Evolutionary conservation across 2,329 filamentous ascomycete species (phyloP).

Genomic region (Fonsecaea pedrosoi): DNA sequence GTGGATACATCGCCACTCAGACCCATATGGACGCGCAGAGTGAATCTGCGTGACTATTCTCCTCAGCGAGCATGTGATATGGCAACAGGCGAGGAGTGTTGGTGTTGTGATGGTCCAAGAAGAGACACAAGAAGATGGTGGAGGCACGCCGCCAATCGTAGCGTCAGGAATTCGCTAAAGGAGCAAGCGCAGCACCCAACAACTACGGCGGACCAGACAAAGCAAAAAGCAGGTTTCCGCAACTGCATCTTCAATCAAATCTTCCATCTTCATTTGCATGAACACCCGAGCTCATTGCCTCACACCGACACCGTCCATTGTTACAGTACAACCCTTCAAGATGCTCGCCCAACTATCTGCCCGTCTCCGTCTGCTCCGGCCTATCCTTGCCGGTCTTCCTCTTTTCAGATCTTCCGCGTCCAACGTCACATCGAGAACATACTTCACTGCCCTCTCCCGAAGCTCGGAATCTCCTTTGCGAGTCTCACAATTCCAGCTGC

Average conservation of each 20-base stretch:
- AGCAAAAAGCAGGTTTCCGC: neutral
- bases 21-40: neutral
- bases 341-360: slow-evolving; percentile 22
- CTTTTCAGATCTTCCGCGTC: slow-evolving; percentile 3
- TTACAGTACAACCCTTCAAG: neutral
- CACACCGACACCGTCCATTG: neutral
- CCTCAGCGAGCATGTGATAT: too few species aligned
- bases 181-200: neutral
- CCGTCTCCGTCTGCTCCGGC: slow-evolving; percentile 23
- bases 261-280: neutral
- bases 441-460: slow-evolving; percentile 11
- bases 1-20: slow-evolving; percentile 22
- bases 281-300: neutral
- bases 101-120: neutral
- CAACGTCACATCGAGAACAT: slow-evolving; percentile 4
- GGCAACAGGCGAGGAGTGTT: neutral
- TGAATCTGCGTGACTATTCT: too few species aligned
- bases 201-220: neutral
- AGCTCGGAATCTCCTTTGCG: slow-evolving; percentile 13
- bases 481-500: neutral
- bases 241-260: neutral
- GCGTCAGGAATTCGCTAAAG: neutral
- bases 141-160: neutral
- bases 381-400: slow-evolving; percentile 18
- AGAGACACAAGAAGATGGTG: neutral